These are phyloP conservation scores for Umbelopsis sp. DNA, from an alignment of 192 early-diverging fungal genomes.

Conservation along the genomic window DNA sequence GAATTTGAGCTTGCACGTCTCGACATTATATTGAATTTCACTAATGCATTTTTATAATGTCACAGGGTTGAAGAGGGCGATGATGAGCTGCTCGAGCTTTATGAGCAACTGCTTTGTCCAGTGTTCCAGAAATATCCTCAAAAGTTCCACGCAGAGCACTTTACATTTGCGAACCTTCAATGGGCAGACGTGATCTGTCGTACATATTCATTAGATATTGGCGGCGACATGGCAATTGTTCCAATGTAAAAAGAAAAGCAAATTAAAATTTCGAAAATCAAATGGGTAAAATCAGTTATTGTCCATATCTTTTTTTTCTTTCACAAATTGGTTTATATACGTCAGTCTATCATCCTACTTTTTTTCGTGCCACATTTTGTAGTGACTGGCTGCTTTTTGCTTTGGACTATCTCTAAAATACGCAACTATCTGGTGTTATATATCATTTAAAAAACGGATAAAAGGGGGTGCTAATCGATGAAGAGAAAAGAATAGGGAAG, in stretches of 20 bases:
- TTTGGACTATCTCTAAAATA: too few relatives aligned
- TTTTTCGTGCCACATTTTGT: too few relatives aligned
- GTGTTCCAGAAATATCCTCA: constrained; percentile 30
- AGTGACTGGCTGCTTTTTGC: too few relatives aligned
- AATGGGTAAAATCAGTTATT: neutral
- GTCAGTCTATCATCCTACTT: too few relatives aligned
- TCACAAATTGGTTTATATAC: neutral
- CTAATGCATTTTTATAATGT: neutral
- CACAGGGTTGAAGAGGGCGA: neutral
- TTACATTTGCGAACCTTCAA: constrained; percentile 16
- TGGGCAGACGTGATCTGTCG: constrained; percentile 37
- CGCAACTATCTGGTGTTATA: too few relatives aligned
- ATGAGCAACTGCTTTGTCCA: constrained; percentile 29
- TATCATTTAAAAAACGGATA: too few relatives aligned
- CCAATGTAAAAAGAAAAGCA: constrained; percentile 23
- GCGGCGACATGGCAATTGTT: constrained; percentile 21
- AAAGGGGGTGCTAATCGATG: too few relatives aligned
- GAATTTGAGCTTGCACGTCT: neutral
- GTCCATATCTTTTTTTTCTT: neutral
- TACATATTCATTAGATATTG: constrained; percentile 18
- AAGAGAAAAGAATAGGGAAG: too few relatives aligned
- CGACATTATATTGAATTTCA: neutral
- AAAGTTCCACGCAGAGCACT: constrained; percentile 24
- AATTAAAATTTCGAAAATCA: neutral
- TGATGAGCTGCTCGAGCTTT: constrained; percentile 28